phyloP scores from a whole-genome alignment of 139 green algal genomes.

The Chlamydomonas sp. region DNA sequence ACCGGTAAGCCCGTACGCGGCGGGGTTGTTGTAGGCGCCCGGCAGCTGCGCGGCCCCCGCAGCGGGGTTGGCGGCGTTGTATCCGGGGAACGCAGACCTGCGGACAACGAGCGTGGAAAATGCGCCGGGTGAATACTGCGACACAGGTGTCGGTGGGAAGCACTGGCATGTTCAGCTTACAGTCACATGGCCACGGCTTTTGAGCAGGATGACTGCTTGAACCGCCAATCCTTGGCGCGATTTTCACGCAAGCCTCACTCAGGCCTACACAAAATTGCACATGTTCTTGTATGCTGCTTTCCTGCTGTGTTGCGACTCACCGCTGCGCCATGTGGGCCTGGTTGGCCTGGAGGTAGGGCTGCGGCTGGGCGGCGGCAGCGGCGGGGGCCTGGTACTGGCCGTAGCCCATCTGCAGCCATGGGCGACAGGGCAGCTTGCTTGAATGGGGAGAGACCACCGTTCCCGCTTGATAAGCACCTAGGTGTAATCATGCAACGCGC shows the following conservation, averaged over 20 bases:
- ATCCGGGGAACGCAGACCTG: conserved; percentile 12
- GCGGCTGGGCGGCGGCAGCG: conserved; percentile 9
- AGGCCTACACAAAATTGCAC: no score
- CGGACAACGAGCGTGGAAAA: not conserved
- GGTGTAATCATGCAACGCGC: no score
- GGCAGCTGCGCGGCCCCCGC: conserved; percentile 23
- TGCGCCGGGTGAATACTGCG: not conserved
- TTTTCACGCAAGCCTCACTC: no score
- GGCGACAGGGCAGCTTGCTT: no score
- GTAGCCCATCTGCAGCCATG: conserved; percentile 13
- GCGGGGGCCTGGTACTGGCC: conserved; percentile 30
- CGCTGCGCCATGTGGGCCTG: conserved; percentile 26
- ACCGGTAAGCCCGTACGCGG: conserved; percentile 31
- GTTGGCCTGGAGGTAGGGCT: conserved; percentile 32
- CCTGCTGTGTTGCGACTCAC: not conserved
- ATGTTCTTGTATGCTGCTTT: no score
- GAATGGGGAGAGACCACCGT: no score
- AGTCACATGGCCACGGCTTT: no score
- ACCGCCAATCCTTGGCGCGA: no score
- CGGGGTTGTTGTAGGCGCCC: conserved; percentile 5
- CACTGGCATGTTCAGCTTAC: no score
- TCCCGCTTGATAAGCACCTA: no score
- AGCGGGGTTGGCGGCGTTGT: conserved; percentile 22
- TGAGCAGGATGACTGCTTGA: no score
- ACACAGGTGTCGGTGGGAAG: no score